Evolutionary conservation across 2,329 filamentous ascomycete genomes (phyloP).

Genomic region (Cyphellophora europaea): DNA sequence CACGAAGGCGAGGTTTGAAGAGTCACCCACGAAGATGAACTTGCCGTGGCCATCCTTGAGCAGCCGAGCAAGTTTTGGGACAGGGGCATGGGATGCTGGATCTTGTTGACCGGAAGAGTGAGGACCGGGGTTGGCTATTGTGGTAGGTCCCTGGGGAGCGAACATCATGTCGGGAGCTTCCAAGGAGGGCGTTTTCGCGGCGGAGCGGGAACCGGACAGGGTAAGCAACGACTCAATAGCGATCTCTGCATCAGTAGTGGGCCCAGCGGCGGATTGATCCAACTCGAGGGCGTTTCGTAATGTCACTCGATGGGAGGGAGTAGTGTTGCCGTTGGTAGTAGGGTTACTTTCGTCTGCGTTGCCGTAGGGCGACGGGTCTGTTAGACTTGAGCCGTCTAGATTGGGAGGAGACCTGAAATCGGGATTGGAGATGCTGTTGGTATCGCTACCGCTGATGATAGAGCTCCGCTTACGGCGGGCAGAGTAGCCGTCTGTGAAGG

Average conservation of each 20-base stretch:
- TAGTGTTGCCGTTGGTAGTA: too few relatives aligned
- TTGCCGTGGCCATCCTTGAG: slow-evolving; percentile 44
- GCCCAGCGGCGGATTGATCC: background rate
- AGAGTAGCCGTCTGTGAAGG: slow-evolving; percentile 25
- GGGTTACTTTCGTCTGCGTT: too few relatives aligned
- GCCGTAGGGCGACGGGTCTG: too few relatives aligned
- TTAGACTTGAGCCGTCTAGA: too few relatives aligned
- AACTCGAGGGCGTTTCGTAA: slow-evolving; percentile 9
- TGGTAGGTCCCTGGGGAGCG: slow-evolving; percentile 5
- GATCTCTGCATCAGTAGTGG: slow-evolving; percentile 17
- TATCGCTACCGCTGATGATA: too few relatives aligned
- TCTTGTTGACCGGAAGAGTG: slow-evolving; percentile 2
- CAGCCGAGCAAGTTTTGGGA: slow-evolving; percentile 35
- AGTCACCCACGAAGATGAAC: slow-evolving; percentile 46
- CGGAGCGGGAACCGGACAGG: slow-evolving; percentile 16
- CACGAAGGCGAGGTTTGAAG: slow-evolving; percentile 42
- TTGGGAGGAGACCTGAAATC: too few relatives aligned
- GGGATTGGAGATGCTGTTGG: too few relatives aligned
- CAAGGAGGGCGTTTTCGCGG: slow-evolving; percentile 9
- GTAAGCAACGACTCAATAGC: slow-evolving; percentile 19
- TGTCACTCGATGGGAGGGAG: slow-evolving; percentile 10
- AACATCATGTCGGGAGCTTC: background rate
- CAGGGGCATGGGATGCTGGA: slow-evolving; percentile 21
- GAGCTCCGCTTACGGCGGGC: slow-evolving; percentile 6
- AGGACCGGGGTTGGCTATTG: background rate